These are phyloP conservation scores for Aspergillus novofumigatus DNA, from an alignment of 2,329 filamentous ascomycete genomes.

Conservation along the genomic window DNA sequence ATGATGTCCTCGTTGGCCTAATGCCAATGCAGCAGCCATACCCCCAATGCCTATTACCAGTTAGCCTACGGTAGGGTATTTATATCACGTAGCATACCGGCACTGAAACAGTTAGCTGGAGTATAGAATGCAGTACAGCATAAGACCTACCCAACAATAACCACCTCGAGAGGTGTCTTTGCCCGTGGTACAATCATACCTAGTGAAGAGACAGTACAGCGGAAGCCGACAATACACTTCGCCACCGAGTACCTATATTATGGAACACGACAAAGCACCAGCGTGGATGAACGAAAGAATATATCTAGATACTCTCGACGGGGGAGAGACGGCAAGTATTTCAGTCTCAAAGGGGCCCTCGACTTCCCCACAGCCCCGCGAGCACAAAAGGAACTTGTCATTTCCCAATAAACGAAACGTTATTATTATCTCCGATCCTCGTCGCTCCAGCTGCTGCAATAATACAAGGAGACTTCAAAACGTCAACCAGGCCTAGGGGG, in stretches of 20 bases:
- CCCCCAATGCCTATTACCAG: conserved; percentile 30
- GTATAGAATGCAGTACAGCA: not conserved
- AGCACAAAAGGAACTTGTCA: not conserved
- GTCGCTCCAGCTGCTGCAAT: too few species aligned
- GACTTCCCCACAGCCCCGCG: not conserved
- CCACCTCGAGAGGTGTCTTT: conserved; percentile 26
- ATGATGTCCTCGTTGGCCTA: conserved; percentile 31
- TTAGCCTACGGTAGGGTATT: not conserved
- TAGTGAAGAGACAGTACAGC: not conserved
- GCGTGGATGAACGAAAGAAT: not conserved
- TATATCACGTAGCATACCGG: conserved; percentile 20
- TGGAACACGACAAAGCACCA: not conserved
- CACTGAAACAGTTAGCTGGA: conserved; percentile 17
- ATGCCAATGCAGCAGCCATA: conserved; percentile 32
- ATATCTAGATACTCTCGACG: not conserved
- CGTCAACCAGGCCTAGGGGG: too few species aligned
- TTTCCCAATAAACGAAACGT: not conserved
- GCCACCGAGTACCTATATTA: not conserved
- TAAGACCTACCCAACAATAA: conserved; percentile 31
- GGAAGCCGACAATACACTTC: too few species aligned
- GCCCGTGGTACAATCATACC: conserved; percentile 23
- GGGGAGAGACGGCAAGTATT: not conserved
- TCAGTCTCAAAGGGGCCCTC: not conserved
- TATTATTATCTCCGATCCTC: not conserved
- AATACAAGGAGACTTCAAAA: too few species aligned